Conservation (phyloP, 2,329 filamentous ascomycete species). For the Fusarium secorum region DNA sequence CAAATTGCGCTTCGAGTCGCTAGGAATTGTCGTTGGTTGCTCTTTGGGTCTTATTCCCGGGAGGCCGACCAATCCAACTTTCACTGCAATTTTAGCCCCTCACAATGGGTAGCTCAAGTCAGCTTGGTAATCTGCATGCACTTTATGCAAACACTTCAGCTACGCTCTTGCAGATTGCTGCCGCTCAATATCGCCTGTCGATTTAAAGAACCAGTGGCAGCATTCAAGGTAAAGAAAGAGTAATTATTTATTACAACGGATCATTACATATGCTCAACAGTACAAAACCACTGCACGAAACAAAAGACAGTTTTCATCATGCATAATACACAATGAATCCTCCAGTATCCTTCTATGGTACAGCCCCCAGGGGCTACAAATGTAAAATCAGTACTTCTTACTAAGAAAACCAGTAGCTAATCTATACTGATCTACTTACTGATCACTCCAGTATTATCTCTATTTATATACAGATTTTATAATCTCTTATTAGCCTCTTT, state of each 20-base stretch:
- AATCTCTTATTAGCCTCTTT: too few relatives aligned
- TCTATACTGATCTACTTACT: too few relatives aligned
- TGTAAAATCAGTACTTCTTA: too few relatives aligned
- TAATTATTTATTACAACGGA: conserved; percentile 16
- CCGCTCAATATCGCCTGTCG: not conserved
- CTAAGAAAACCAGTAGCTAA: too few relatives aligned
- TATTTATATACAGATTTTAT: too few relatives aligned
- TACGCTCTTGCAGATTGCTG: not conserved
- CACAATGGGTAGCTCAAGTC: not conserved
- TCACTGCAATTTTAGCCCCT: not conserved
- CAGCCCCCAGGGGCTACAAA: too few relatives aligned
- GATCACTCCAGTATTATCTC: too few relatives aligned
- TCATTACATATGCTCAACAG: too few relatives aligned
- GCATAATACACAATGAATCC: not conserved
- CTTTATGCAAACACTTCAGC: not conserved
- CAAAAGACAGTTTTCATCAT: not conserved
- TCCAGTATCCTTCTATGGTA: conserved; percentile 19
- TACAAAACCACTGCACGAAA: too few relatives aligned
- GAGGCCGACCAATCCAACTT: not conserved
- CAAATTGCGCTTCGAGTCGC: fast-evolving
- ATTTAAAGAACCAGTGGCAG: fast-evolving
- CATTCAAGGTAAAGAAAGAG: not conserved
- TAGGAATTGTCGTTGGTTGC: fast-evolving
- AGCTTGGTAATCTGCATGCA: fast-evolving
- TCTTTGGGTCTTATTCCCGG: not conserved